Percentiles rank a stretch among this genome's conserved stretches.
phyloP scores from a whole-genome alignment of 257 asterid species.

The Solanum etuberosum region DNA sequence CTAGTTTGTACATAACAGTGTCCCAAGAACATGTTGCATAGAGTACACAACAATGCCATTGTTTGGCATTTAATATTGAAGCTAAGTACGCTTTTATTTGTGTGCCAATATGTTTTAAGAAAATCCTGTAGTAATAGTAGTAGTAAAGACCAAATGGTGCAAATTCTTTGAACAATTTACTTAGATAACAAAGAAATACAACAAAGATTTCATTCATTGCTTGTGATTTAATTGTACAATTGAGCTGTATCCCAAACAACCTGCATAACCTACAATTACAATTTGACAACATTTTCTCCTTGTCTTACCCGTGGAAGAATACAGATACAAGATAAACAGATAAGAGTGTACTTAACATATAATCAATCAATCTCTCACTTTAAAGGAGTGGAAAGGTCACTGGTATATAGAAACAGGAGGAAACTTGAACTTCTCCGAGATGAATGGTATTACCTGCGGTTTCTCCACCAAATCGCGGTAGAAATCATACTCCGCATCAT shows the following conservation, averaged over 20 bases:
- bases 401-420: conserved; percentile 62
- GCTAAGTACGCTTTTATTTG: not conserved
- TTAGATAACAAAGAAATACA: not conserved
- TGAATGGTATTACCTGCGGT: conserved; percentile 56
- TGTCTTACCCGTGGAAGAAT: not conserved
- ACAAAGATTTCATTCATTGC: not conserved
- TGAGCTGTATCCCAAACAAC: conserved; percentile 1
- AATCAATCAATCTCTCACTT: not conserved
- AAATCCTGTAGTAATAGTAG: not conserved
- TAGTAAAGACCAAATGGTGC: not conserved
- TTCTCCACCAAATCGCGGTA: conserved; percentile 50
- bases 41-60: not conserved
- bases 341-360: not conserved
- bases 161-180: not conserved
- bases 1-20: not conserved
- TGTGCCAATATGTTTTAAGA: not conserved
- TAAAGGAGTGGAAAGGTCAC: conserved; percentile 11
- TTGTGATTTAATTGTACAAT: conserved; percentile 2
- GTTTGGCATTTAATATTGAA: not conserved
- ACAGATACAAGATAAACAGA: not conserved
- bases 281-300: not conserved
- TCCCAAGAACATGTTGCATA: not conserved
- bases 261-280: not conserved
- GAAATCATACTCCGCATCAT: conserved; percentile 85
- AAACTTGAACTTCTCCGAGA: conserved; percentile 53